A percentile compares a stretch with the other conserved stretches of the same genome.
These are phyloP conservation scores for Diversispora eburnea DNA, from an alignment of 192 early-diverging fungal species.

Conservation along the genomic window DNA sequence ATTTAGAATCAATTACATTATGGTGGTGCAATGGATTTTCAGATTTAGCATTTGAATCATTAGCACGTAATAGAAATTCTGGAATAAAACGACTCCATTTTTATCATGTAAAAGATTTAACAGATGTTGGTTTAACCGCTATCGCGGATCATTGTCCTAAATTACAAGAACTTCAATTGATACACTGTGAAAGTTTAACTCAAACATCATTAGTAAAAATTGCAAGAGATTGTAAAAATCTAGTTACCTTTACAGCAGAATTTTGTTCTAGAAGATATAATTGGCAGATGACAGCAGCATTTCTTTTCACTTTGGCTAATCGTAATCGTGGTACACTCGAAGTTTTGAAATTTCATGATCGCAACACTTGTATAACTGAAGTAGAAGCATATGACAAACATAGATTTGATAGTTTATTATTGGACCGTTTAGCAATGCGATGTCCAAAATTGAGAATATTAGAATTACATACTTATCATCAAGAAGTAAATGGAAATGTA, in stretches of 20 bases:
- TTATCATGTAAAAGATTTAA: slow-evolving; percentile 16
- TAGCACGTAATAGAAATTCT: slow-evolving; percentile 1
- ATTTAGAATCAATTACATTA: neutral
- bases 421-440: neutral
- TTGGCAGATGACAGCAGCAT: slow-evolving; percentile 15
- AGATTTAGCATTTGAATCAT: slow-evolving; percentile 1
- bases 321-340: slow-evolving; percentile 10
- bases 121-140: neutral
- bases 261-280: slow-evolving; percentile 9
- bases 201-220: slow-evolving; percentile 3
- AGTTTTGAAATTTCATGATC: slow-evolving; percentile 12
- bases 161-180: slow-evolving; percentile 7
- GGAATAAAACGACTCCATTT: neutral
- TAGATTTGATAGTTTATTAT: slow-evolving; percentile 4
- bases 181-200: slow-evolving; percentile 8
- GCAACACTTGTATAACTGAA: slow-evolving; percentile 7
- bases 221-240: slow-evolving; percentile 8
- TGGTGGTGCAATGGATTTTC: slow-evolving; percentile 12
- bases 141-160: slow-evolving; percentile 6
- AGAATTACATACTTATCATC: slow-evolving; percentile 12
- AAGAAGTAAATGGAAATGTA: neutral
- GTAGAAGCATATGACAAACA: neutral
- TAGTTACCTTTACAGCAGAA: neutral
- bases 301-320: slow-evolving; percentile 17
- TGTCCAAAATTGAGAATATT: slow-evolving; percentile 4